Base-by-base conservation (phyloP, 257 asterid genomes). In the Rauvolfia tetraphylla region DNA sequence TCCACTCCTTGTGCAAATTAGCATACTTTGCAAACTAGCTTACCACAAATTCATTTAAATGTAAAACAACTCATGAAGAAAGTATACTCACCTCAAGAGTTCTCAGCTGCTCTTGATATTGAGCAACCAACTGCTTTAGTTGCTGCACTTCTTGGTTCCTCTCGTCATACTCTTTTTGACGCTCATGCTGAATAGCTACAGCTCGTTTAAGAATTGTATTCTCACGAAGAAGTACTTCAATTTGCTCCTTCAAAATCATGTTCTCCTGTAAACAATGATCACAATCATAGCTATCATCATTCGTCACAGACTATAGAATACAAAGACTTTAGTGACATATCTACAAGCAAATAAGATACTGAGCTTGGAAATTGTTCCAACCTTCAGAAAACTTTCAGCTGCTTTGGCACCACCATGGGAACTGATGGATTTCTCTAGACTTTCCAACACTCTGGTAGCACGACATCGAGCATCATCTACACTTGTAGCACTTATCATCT, bases 171-270 rank as follows among this genome's bases (percentile, higher is more conserved):
- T 90, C 98, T 77, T 87, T 94, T 79, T 89, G 97, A 20, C 96
- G 93, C 77, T 92, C 96, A 48, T 87, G 93, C 76, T 92, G 97
- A 82, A 92, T 88, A 34, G 94, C 76, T 22, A 92, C 97, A 1
- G 94, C 97, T 49, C 97, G 89, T 76, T 94, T 94, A 65, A 94
- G 96, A 82, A 92, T 82, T 71, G 77, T 61, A 76, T 90, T 94
- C 69, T 94, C 93, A 22, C 81, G 81, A 42, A 88, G 74, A 79
- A 83, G 83, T 42, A 78, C 79, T 77, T 85, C 97, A 59, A 81
- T 81, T 81, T 87, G 97, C 81, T 87, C 98, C 89, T 86, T 94
- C 77, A 92, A 85, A 81, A 79, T 82, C 85, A 78, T 42, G 83
- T 92, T 87, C 80, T 92, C 97, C 97, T 89, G 86, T 72, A 53